These are phyloP conservation scores for Vinca minor DNA, from an alignment of 257 asterid genomes.

Conservation along the genomic window DNA sequence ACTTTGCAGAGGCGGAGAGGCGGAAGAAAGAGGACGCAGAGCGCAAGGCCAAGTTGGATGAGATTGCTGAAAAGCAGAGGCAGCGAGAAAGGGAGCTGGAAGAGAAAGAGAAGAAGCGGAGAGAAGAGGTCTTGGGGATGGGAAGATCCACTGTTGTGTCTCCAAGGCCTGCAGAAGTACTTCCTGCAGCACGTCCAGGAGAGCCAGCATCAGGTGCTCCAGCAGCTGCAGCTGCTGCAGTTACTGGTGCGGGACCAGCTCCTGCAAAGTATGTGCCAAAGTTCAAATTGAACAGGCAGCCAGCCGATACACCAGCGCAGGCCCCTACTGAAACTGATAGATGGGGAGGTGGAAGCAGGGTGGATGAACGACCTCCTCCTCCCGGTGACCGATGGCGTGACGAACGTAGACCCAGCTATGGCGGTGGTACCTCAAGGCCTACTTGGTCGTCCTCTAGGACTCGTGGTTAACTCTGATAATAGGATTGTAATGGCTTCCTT, in stretches of 20 bases:
- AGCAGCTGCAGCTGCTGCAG: conserved; percentile 18
- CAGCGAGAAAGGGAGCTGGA: conserved; percentile 60
- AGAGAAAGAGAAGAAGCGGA: conserved; percentile 42
- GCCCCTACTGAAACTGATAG: conserved; percentile 46
- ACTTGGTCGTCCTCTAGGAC: conserved; percentile 35
- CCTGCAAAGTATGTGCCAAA: conserved; percentile 48
- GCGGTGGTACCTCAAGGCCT: conserved; percentile 33
- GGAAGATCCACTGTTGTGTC: conserved; percentile 23
- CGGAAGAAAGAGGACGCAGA: conserved; percentile 65
- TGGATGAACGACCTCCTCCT: conserved; percentile 30
- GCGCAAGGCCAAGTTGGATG: conserved; percentile 58
- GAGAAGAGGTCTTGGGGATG: conserved; percentile 41
- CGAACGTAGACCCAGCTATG: conserved; percentile 30
- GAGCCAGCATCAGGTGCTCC: conserved; percentile 28
- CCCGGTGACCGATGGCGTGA: conserved; percentile 45
- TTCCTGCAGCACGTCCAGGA: conserved; percentile 24
- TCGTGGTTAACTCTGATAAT: conserved; percentile 16
- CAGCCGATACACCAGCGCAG: conserved; percentile 25
- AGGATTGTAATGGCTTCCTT: neutral
- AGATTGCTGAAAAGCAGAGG: conserved; percentile 73
- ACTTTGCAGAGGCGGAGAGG: conserved; percentile 57
- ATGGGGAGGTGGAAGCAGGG: conserved; percentile 35
- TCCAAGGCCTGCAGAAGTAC: conserved; percentile 26
- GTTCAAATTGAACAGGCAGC: conserved; percentile 21
- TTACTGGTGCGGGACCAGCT: too few relatives aligned